Percentiles rank a stretch among this genome's conserved stretches.
Evolutionary conservation across 192 early-diverging fungal genomes (phyloP).

Genomic region (Geranomyces michiganensis): DNA sequence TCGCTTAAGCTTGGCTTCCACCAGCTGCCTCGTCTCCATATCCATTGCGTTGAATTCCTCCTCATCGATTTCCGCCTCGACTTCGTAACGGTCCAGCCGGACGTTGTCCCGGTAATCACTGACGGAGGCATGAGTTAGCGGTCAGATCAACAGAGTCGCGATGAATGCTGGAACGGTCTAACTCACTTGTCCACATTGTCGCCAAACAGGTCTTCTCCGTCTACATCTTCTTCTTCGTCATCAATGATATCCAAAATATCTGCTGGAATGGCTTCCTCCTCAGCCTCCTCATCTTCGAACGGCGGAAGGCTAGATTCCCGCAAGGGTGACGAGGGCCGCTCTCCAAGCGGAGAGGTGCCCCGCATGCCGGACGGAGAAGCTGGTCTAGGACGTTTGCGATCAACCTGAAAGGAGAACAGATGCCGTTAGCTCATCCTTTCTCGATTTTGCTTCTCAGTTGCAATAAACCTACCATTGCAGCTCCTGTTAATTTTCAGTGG

Average conservation of each 20-base stretch:
- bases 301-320: constrained; percentile 18
- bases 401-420: too few relatives aligned
- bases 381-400: constrained; percentile 26
- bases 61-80: constrained; percentile 77
- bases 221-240: constrained; percentile 64
- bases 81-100: constrained; percentile 77
- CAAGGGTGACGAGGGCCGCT: neutral
- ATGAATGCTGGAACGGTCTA: neutral
- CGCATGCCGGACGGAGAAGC: constrained; percentile 17
- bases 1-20: constrained; percentile 77
- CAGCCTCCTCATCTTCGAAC: constrained; percentile 47
- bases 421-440: too few relatives aligned
- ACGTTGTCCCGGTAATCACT: constrained; percentile 84
- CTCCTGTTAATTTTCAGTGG: too few relatives aligned
- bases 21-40: constrained; percentile 64
- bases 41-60: constrained; percentile 77
- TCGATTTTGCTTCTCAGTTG: too few relatives aligned
- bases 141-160: neutral
- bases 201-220: constrained; percentile 93
- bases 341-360: constrained; percentile 13
- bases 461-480: too few relatives aligned
- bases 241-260: constrained; percentile 42
- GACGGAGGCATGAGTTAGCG: constrained; percentile 2
- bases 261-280: constrained; percentile 60
- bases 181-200: constrained; percentile 78